Base-by-base conservation (phyloP, 192 early-diverging fungal genomes). In the Podila minutissima region DNA sequence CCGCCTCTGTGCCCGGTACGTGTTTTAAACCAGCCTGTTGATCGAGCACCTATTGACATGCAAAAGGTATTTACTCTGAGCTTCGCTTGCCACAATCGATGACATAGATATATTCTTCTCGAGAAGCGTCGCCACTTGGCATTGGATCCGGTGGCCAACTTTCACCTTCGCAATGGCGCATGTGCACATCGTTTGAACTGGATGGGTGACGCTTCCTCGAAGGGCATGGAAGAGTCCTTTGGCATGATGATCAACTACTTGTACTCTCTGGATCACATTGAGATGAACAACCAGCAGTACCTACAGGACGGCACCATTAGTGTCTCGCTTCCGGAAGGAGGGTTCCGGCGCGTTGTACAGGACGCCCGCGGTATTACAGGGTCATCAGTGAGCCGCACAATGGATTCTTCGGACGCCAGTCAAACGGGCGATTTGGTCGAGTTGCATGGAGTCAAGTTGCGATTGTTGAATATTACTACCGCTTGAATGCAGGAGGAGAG, bases 181-280 rank as follows among this genome's bases (percentile, higher is more conserved):
- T 95, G 93, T 70, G 88, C 96, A 11, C 90, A 97, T 68, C 89
- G 92, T 5, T 65, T 97, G 66, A 95, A 97, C 82, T 97, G 95
- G 95, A 88, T 92, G 66, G 96, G 91, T 20, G 95, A 97, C 74
- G 88, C 86, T 1, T 95, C 95, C 33, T 83, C 87, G 77, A 89
- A 82, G 74, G 96, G 97, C 5, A 82, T 97, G 62, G 74, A 88
- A 10, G 92, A 97, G 71, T 96, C 95, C 17, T 94, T 93, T 69
- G 96, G 95, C 4, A 91, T 99, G 57, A 99, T 99, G 97, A 89
- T 94, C 57, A 98, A 99, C 82, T 98, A 97, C 79, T 89, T 94
- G 65, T 98, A 98, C 75, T 81, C 92, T 12, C 69, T 94, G 48
- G 85, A 89, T 38, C 83, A 88, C 24, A 86, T 97, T 64, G 95